Conservation (phyloP, 768 basidiomycete species). For the Chlorophyllum brunneum region DNA sequence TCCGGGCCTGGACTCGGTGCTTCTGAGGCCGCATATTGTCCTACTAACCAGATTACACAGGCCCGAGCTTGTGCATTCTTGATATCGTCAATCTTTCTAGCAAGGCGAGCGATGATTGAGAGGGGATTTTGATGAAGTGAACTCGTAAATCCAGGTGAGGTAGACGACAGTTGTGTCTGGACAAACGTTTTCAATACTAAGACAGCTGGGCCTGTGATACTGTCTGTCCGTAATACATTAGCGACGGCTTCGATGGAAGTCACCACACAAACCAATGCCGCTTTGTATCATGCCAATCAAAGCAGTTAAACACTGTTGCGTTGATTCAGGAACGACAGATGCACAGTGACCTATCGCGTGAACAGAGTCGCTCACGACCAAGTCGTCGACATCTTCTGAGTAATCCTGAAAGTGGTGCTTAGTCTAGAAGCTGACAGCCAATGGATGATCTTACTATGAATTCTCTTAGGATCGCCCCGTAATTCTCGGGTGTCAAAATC, state of each 20-base stretch:
- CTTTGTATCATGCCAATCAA: slow-evolving; percentile 81
- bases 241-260: not conserved
- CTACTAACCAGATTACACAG: slow-evolving; percentile 90
- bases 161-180: slow-evolving; percentile 52
- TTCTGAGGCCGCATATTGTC: slow-evolving; percentile 66
- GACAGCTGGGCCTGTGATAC: slow-evolving; percentile 75
- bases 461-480: slow-evolving; percentile 71
- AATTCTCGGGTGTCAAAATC: slow-evolving; percentile 63
- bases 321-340: slow-evolving; percentile 59
- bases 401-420: slow-evolving; percentile 54
- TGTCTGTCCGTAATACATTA: slow-evolving; percentile 40
- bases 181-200: slow-evolving; percentile 83
- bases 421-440: not conserved
- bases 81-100: slow-evolving; percentile 74
- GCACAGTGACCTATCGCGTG: slow-evolving; percentile 78
- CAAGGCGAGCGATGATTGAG: slow-evolving; percentile 75
- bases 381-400: slow-evolving; percentile 72
- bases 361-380: slow-evolving; percentile 68
- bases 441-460: slow-evolving; percentile 59
- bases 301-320: slow-evolving; percentile 67
- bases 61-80: slow-evolving; percentile 78
- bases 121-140: slow-evolving; percentile 39
- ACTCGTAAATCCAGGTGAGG: slow-evolving; percentile 22
- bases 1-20: slow-evolving; percentile 36
- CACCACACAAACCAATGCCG: slow-evolving; percentile 52